Base-by-base conservation (phyloP, 495 filamentous ascomycete genomes). In the Astrothelium subdiscretum region DNA sequence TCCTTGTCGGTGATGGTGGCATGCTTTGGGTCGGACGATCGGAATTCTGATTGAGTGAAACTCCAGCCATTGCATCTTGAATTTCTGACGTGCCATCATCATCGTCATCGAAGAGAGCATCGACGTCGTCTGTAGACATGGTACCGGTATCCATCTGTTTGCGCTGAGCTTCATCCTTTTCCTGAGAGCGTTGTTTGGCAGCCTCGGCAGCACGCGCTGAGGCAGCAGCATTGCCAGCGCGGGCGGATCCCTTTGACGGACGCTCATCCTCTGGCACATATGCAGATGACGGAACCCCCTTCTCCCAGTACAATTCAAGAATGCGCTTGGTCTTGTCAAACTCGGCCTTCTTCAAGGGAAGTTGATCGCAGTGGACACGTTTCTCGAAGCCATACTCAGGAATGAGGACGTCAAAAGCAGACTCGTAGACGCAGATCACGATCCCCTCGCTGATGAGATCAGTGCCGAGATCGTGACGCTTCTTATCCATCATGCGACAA, bases 341-440 rank as follows among this genome's bases (percentile, higher is more conserved):
- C 72, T 98, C 94, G 22, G 94, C 94, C 80, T 98, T 98, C 83
- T 97, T 96, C 65, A 98, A 78, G 15, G 94, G 94, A 66, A 98
- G 81, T 78, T 97, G 94, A 72, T 98, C 94, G 71, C 94, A 98
- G 74, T 98, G 94, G 59, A 98, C 94, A 65, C 94, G 89, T 84
- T 98, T 98, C 80, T 98, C 94, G 65, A 98, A 97, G 51, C 94
- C 94, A 75, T 88, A 98, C 68, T 98, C 95, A 29, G 94, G 95
- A 71, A 98, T 97, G 63, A 98, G 83, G 60, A 98, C 90, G 73
- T 98, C 94, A 69, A 98, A 98, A 44, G 94, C 94, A 12, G 95
- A 97, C 77, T 98, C 94, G 75, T 98, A 98, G 13, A 98, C 95
- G 68, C 90, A 96, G 54, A 98, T 79, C 31, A 98, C 92, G 69